A percentile compares a stretch with the other conserved stretches of the same genome.
Conservation (phyloP, 148 eudicot genomes). For the Silene latifolia region DNA sequence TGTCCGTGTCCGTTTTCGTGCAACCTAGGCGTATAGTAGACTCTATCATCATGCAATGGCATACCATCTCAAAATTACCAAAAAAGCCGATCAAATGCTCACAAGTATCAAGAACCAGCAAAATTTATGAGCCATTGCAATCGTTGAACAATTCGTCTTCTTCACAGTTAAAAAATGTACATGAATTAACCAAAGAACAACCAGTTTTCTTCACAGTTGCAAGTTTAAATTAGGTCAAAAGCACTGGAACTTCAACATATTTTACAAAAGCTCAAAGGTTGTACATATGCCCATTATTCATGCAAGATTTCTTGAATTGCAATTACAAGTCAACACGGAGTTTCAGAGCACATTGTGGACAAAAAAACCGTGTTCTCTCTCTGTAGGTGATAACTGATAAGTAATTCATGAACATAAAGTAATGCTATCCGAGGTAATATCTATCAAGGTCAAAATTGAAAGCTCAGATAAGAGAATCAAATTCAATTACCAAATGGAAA, state of each 20-base stretch:
- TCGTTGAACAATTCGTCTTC: neutral
- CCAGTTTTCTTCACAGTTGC: neutral
- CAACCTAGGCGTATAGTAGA: no score
- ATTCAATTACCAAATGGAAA: neutral
- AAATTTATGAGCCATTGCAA: no score
- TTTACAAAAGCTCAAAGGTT: neutral
- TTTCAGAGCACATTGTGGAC: neutral
- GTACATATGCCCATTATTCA: neutral
- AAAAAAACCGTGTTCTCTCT: neutral
- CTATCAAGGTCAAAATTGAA: neutral
- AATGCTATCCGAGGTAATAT: neutral
- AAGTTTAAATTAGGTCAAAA: no score
- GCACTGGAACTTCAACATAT: neutral
- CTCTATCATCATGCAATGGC: no score
- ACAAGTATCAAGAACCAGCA: neutral
- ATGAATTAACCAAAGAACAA: neutral
- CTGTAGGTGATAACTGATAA: neutral
- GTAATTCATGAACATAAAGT: neutral
- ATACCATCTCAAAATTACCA: no score
- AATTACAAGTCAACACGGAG: neutral
- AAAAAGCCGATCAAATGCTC: neutral
- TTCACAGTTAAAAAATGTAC: no score
- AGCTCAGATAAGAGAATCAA: neutral
- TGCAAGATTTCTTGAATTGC: neutral
- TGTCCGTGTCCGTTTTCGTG: no score